phyloP scores from a whole-genome alignment of 2,329 filamentous ascomycete genomes.

The Cladosporium oxysporum region DNA sequence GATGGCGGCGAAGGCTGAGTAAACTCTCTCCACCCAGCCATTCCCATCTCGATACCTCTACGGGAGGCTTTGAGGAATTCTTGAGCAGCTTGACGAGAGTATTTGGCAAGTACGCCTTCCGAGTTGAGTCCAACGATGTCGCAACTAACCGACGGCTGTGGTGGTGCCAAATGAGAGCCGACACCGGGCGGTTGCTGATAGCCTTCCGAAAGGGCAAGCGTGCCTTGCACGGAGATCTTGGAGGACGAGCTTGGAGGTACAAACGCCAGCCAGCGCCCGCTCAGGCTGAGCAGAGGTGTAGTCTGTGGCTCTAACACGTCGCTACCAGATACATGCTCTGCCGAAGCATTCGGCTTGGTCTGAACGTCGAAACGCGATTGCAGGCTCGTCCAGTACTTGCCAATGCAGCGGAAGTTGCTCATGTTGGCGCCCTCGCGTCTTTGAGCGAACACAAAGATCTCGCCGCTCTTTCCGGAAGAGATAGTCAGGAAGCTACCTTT shows the following conservation, averaged over 20 bases:
- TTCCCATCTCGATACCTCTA: conserved; percentile 65
- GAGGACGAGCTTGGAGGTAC: conserved; percentile 73
- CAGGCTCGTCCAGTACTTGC: conserved; percentile 88
- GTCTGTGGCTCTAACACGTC: conserved; percentile 25
- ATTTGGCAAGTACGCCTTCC: conserved; percentile 47
- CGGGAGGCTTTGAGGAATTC: conserved; percentile 70
- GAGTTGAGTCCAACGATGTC: conserved; percentile 71
- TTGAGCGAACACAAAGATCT: conserved; percentile 71
- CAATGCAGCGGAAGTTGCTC: conserved; percentile 65
- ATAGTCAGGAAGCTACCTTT: conserved; percentile 72
- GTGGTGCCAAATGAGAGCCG: conserved; percentile 65
- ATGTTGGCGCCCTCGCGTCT: conserved; percentile 21
- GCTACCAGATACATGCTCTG: conserved; percentile 28
- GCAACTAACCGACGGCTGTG: conserved; percentile 66
- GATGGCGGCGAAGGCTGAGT: conserved; percentile 61
- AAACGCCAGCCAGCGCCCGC: conserved; percentile 74
- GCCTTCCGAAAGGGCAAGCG: conserved; percentile 54
- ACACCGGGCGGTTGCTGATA: conserved; percentile 58
- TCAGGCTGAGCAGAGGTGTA: conserved; percentile 68
- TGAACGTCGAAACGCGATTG: conserved; percentile 26
- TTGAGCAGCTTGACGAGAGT: conserved; percentile 70
- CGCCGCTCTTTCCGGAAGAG: conserved; percentile 79
- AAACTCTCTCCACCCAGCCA: conserved; percentile 78
- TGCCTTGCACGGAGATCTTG: conserved; percentile 68
- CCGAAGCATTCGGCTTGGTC: conserved; percentile 31